A percentile compares a stretch with the other conserved stretches of the same genome.
Conservation (phyloP, 225 moss, liverwort and hornwort species). For the Lunularia cruciata region DNA sequence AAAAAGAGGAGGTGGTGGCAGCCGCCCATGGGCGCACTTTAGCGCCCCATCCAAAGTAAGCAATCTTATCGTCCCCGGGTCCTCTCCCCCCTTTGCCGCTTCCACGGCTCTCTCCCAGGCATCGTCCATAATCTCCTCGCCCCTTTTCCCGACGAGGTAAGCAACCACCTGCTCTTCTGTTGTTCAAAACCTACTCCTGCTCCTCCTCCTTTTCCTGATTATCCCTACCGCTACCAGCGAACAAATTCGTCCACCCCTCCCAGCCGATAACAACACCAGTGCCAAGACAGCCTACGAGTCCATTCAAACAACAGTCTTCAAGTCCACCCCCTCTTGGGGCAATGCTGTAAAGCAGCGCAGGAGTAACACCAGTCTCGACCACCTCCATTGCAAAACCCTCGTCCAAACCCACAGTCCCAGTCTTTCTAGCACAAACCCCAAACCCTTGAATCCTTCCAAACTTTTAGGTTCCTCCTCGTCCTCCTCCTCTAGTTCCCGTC, state of each 20-base stretch:
- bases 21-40: constrained; percentile 70
- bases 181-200: background rate
- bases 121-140: constrained; percentile 48
- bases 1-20: constrained; percentile 57
- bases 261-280: background rate
- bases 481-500: constrained; percentile 17
- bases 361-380: background rate
- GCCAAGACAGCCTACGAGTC: background rate
- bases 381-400: constrained; percentile 19
- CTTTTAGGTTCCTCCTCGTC: background rate
- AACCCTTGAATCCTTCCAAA: constrained; percentile 17
- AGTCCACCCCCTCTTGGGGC: constrained; percentile 7
- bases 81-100: constrained; percentile 55
- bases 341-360: constrained; percentile 6
- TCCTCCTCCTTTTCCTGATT: background rate
- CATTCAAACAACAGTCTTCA: background rate
- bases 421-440: constrained; percentile 22
- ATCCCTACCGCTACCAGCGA: background rate
- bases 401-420: constrained; percentile 17
- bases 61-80: constrained; percentile 45
- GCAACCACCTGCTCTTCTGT: background rate
- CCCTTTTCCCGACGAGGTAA: background rate
- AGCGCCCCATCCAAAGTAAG: constrained; percentile 69
- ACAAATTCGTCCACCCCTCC: background rate
- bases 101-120: constrained; percentile 80